Evolutionary conservation across 73 alveolate species (phyloP).

Genomic region (Breviolum minutum): DNA sequence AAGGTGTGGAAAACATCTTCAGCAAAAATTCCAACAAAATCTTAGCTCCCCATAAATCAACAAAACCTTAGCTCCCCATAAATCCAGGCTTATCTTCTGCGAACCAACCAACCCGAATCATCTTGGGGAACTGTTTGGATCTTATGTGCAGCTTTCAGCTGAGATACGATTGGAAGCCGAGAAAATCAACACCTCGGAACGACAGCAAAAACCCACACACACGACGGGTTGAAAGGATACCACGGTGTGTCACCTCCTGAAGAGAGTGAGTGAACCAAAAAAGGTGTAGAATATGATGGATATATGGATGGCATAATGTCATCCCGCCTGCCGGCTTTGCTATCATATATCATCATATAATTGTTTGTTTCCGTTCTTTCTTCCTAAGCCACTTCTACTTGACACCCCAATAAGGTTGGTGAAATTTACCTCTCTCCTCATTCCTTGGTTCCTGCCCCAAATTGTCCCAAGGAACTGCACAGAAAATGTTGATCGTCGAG

Average conservation of each 20-base stretch:
- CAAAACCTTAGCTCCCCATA: neutral
- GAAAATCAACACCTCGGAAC: conserved; percentile 58
- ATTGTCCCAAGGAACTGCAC: conserved; percentile 22
- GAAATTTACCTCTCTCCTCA: neutral
- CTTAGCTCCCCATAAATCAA: neutral
- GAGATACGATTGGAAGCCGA: conserved; percentile 38
- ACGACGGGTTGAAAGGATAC: too few species aligned
- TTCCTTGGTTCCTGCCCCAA: neutral
- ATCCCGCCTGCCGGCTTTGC: too few species aligned
- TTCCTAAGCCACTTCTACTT: too few species aligned
- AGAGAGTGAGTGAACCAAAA: too few species aligned
- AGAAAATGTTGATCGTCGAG: conserved; percentile 74
- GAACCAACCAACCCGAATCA: too few species aligned
- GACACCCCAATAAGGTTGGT: too few species aligned
- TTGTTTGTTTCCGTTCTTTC: too few species aligned
- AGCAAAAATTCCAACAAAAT: neutral
- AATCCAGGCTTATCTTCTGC: neutral
- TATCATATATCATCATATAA: too few species aligned
- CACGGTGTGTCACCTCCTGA: neutral
- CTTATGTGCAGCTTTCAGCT: neutral
- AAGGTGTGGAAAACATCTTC: neutral
- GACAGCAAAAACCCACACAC: neutral
- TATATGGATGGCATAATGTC: too few species aligned
- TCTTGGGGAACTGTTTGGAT: too few species aligned
- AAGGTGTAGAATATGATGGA: too few species aligned